These are phyloP conservation scores for Lodderomyces pseudojiufengensis DNA, from an alignment of 1,139 yeast genomes.

Conservation along the genomic window DNA sequence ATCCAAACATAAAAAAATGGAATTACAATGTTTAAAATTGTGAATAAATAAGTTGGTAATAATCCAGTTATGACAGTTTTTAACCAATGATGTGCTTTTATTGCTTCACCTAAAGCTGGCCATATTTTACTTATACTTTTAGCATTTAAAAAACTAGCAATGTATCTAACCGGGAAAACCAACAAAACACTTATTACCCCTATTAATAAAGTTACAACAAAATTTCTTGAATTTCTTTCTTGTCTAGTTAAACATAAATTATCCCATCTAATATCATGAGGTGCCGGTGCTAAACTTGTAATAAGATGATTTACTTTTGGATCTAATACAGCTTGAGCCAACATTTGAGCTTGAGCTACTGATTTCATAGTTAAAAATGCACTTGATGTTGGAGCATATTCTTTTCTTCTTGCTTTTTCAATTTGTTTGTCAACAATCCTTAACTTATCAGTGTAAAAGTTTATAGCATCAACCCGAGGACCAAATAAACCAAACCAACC, in stretches of 20 bases:
- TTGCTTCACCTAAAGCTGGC: slow-evolving; percentile 67
- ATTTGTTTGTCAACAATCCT: slow-evolving; percentile 59
- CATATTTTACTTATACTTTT: slow-evolving; percentile 66
- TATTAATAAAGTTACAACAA: slow-evolving; percentile 60
- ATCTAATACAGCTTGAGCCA: slow-evolving; percentile 83
- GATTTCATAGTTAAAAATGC: slow-evolving; percentile 86
- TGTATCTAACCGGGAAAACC: slow-evolving; percentile 68
- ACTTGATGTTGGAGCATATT: slow-evolving; percentile 57
- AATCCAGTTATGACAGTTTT: slow-evolving; percentile 72
- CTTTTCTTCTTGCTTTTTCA: slow-evolving; percentile 50
- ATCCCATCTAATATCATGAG: slow-evolving; percentile 81
- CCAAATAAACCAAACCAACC: slow-evolving; percentile 57
- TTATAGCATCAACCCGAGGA: slow-evolving; percentile 60
- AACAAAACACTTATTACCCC: slow-evolving; percentile 62
- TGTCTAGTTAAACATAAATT: slow-evolving; percentile 59
- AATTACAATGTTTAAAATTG: slow-evolving; percentile 64
- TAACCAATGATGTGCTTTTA: slow-evolving; percentile 54
- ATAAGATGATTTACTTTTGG: slow-evolving; percentile 72
- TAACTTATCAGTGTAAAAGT: slow-evolving; percentile 53
- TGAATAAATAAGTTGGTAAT: slow-evolving; percentile 71
- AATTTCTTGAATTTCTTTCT: slow-evolving; percentile 56
- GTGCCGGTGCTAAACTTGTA: slow-evolving; percentile 81
- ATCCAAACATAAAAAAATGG: slow-evolving; percentile 76
- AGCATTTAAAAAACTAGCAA: slow-evolving; percentile 68
- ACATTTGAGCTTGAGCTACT: slow-evolving; percentile 84